phyloP scores from a whole-genome alignment of 2,329 filamentous ascomycete genomes.

The Rhynchosporium secalis region DNA sequence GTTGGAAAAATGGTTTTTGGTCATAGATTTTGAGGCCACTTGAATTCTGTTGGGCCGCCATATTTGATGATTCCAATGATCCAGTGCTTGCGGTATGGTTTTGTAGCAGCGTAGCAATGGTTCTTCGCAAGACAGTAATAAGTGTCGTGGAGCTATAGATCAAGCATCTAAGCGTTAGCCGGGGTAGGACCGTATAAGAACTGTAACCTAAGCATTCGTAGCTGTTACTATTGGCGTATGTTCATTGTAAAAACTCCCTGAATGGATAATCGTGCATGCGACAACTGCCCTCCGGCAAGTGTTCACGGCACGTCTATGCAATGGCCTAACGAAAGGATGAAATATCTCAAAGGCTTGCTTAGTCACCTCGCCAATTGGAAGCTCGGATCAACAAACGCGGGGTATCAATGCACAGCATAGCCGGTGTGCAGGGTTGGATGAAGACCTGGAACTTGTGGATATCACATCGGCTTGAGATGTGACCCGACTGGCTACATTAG shows the following conservation, averaged over 20 bases:
- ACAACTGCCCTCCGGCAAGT: too few species aligned
- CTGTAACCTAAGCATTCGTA: too few species aligned
- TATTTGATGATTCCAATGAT: neutral
- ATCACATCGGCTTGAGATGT: neutral
- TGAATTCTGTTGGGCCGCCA: neutral
- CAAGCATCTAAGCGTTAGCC: too few species aligned
- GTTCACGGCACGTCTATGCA: too few species aligned
- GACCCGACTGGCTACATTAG: neutral
- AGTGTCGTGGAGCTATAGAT: too few species aligned
- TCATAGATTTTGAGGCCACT: slow-evolving; percentile 12
- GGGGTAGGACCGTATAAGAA: too few species aligned
- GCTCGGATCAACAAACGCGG: slow-evolving; percentile 6
- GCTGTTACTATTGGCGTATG: too few species aligned
- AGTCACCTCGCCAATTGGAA: neutral
- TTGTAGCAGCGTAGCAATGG: neutral
- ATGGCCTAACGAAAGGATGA: too few species aligned
- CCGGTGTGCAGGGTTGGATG: neutral
- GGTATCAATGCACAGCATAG: neutral
- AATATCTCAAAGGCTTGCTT: neutral
- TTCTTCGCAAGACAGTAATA: neutral
- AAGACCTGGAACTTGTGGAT: neutral
- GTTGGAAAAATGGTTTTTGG: slow-evolving; percentile 16
- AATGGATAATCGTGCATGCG: too few species aligned
- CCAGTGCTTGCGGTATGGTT: neutral
- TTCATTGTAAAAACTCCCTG: too few species aligned